A percentile compares a stretch with the other conserved stretches of the same genome.
Conservation (phyloP, 768 basidiomycete species). For the Trametes coccinea region DNA sequence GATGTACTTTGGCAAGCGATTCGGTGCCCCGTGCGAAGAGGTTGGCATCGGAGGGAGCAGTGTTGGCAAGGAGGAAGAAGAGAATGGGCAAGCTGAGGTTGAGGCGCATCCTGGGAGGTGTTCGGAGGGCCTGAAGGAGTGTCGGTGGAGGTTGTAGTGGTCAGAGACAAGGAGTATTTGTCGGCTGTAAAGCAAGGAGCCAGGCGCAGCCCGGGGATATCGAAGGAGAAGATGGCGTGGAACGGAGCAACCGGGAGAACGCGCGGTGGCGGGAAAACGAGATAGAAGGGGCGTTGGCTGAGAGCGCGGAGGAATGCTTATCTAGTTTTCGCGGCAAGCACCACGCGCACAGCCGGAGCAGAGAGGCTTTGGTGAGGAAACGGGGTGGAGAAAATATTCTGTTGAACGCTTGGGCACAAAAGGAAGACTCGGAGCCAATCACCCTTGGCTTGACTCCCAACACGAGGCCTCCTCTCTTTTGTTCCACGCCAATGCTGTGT, state of each 20-base stretch:
- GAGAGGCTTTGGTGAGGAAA: slow-evolving; percentile 15
- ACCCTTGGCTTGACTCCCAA: slow-evolving; percentile 1
- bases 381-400: slow-evolving; percentile 11
- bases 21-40: slow-evolving; percentile 29
- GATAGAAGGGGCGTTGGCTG: not conserved
- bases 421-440: slow-evolving; percentile 13
- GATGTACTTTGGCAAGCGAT: slow-evolving; percentile 53
- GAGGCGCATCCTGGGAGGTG: slow-evolving; percentile 19
- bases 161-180: slow-evolving; percentile 1
- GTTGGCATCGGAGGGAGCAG: slow-evolving; percentile 30
- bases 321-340: not conserved
- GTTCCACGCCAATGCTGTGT: slow-evolving; percentile 14
- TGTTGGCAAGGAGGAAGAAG: slow-evolving; percentile 35
- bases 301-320: slow-evolving; percentile 1
- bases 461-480: slow-evolving; percentile 16
- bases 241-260: slow-evolving; percentile 9
- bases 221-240: slow-evolving; percentile 13
- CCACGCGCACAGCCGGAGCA: not conserved
- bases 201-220: slow-evolving; percentile 19
- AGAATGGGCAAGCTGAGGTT: slow-evolving; percentile 29
- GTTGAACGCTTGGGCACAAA: slow-evolving; percentile 14
- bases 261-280: slow-evolving; percentile 2
- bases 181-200: not conserved
- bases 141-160: slow-evolving; percentile 1
- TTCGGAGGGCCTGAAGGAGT: not conserved